Evolutionary conservation across 441 rosid genomes (phyloP).

Genomic region (Breynia disticha): DNA sequence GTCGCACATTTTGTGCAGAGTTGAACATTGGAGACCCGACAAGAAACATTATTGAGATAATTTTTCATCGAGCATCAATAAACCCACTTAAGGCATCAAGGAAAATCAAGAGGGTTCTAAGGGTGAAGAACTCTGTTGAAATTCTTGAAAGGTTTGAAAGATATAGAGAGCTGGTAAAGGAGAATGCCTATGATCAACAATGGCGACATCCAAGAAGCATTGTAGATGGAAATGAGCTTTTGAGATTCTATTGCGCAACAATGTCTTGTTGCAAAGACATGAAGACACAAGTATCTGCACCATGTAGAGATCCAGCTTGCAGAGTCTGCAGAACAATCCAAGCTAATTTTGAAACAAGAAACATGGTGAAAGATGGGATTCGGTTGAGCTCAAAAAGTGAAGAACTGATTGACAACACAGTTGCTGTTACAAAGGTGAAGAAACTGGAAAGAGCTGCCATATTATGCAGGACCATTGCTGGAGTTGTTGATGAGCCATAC

Average conservation of each 20-base stretch:
- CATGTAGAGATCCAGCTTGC: conserved; percentile 27
- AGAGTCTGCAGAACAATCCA: conserved; percentile 30
- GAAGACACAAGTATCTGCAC: conserved; percentile 17
- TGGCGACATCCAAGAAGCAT: conserved; percentile 30
- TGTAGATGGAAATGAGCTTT: conserved; percentile 45
- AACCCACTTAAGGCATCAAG: conserved; percentile 27
- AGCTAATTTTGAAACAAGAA: conserved; percentile 25
- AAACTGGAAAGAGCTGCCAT: conserved; percentile 28
- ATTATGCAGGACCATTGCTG: conserved; percentile 35
- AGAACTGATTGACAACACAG: conserved; percentile 22
- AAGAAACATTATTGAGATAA: conserved; percentile 36
- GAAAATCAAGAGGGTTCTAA: conserved; percentile 31
- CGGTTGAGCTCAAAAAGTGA: conserved; percentile 26
- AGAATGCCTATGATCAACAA: conserved; percentile 18
- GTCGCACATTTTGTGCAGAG: conserved; percentile 17
- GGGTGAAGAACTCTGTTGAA: conserved; percentile 33
- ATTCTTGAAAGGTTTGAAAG: conserved; percentile 31
- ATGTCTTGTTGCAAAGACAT: conserved; percentile 30
- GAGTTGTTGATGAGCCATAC: conserved; percentile 16
- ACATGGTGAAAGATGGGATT: conserved; percentile 23
- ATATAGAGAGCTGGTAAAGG: conserved; percentile 33
- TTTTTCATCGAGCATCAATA: conserved; percentile 28
- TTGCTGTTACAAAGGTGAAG: conserved; percentile 13
- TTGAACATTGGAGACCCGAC: conserved; percentile 33
- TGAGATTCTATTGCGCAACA: conserved; percentile 39